These are phyloP conservation scores for Ustilago curta DNA, from an alignment of 1,284 basidiomycete species.

Conservation along the genomic window DNA sequence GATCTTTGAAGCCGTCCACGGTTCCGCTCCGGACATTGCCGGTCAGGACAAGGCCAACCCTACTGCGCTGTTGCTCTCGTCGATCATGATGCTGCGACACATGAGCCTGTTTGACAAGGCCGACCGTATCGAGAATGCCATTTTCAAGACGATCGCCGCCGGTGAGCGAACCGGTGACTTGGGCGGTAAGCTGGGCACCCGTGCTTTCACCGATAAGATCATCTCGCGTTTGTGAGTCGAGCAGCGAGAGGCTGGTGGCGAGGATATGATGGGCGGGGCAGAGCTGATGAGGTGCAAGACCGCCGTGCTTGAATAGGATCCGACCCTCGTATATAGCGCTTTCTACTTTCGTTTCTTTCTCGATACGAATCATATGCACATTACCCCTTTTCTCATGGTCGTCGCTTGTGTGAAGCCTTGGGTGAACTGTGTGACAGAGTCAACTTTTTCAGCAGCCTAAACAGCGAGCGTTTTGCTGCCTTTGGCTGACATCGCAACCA, in stretches of 20 bases:
- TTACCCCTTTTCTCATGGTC: constrained; percentile 9
- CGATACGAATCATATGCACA: constrained; percentile 39
- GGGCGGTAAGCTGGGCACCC: constrained; percentile 67
- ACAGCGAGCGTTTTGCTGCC: not conserved
- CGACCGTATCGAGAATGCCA: constrained; percentile 89
- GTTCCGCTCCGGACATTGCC: constrained; percentile 74
- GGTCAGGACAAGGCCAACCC: constrained; percentile 92
- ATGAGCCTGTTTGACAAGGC: constrained; percentile 91
- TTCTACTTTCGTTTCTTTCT: constrained; percentile 3
- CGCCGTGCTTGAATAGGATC: constrained; percentile 6
- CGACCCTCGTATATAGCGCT: constrained; percentile 29
- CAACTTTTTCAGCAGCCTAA: not conserved
- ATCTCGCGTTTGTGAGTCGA: constrained; percentile 55
- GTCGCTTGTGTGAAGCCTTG: constrained; percentile 3
- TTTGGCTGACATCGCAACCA: constrained; percentile 47
- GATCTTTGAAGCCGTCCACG: constrained; percentile 99
- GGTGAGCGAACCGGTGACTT: constrained; percentile 65
- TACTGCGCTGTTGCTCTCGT: constrained; percentile 91
- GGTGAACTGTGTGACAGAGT: not conserved
- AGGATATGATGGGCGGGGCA: not conserved
- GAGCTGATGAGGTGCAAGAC: not conserved
- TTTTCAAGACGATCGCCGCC: constrained; percentile 63
- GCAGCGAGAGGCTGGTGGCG: not conserved
- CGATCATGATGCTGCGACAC: constrained; percentile 91
- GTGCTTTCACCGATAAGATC: constrained; percentile 62